Evolutionary conservation across 2,329 filamentous ascomycete genomes (phyloP), one percentile per base, ranked within the genome.

Genomic region (Aureobasidium sp.): DNA sequence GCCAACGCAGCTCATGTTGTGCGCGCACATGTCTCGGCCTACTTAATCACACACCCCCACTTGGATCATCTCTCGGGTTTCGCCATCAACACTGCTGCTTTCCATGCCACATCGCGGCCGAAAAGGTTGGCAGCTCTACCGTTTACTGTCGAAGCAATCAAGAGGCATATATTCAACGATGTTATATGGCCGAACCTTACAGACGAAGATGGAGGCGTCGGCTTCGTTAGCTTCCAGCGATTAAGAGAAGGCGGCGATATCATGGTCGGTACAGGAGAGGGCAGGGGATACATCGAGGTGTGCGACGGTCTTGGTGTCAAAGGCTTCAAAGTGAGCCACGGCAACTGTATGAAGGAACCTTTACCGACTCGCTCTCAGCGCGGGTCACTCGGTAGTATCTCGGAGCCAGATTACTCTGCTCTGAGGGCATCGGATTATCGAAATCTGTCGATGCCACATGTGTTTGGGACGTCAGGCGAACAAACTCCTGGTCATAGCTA

Each of bases 131-230:
- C 93, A 1, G 93, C 89, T 0, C 78, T 97, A 4, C 91, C 92
- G 0, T 87, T 86, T 32, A 96, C 93, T n/a, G 92, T 99, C 57
- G 83, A 90, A 50, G 92, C 93, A 0, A 87, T 99, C 75, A 97
- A 96, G 73, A 86, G 81, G 0, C 92, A 99, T 75, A 90, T 99
- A 64, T 99, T 99, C 79, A 99, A 99, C 75, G 95, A 97, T 70
- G 79, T 96, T 63, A 96, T 97, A 60, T 99, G 94, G 94, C 94
- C 94, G 0, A 99, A 99, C 68, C 78, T 99, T 43, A 95, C 91
- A 0, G 93, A 99, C 70, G 94, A 99, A 76, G 94, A 96, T 72
- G 92, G 92, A 37, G 94, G 94, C 27, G 92, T 92, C 4, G 94
- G 94, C 0, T 82, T 99, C 32, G 86, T 99, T 37, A 96, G 91